Base-by-base conservation (phyloP, 2,329 filamentous ascomycete species). In the Chalaropsis thielavioides region DNA sequence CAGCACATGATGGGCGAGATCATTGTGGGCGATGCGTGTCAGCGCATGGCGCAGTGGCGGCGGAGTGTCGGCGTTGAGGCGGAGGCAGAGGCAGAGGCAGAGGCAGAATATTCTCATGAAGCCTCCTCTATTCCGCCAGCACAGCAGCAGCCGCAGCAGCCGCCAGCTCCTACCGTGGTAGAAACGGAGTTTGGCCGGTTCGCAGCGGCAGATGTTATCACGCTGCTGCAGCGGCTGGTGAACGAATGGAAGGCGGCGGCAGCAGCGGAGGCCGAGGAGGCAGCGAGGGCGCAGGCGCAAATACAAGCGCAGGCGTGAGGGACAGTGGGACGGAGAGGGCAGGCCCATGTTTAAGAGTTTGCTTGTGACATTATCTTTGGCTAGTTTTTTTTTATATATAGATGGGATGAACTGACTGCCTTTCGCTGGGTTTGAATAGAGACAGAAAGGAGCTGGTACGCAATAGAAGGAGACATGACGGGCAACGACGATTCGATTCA, bases 141-240 rank as follows among this genome's bases (percentile, higher is more conserved):
- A 11, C 22, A 19, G 17, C 11, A 51, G 10, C n/a, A 24, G 27
- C 10, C 61, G 46, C 43, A 43, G 22, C 10, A 11, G 35, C 22
- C 10, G n/a, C 11, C 43, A 8, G 17, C 41, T 8, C 58, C 40
- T 7, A 38, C n/a, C 43, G 11, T 24, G 8, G 63, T 60, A 22
- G 58, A 65, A n/a, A 65, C 56, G 13, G 63, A 64, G 17, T 40
- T 58, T 40, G 62, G 62, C 17, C 40, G 38, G 5, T 64, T 56
- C 24, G 27, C 62, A 5, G 13, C 19, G 3, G 31, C 13, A 19
- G 49, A 58, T 35, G n/a, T 65, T 2, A 41, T 61, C 24, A 61
- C 40, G n/a, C 35, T 61, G 63, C 24, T 65, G 13, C 17, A 41
- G 31, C 43, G 31, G n/a, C 31, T 63, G 31, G 61, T 40, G 4